A percentile compares a stretch with the other conserved stretches of the same genome.
These are phyloP conservation scores for Phialophora expanda DNA, from an alignment of 2,329 filamentous ascomycete species.

Conservation along the genomic window DNA sequence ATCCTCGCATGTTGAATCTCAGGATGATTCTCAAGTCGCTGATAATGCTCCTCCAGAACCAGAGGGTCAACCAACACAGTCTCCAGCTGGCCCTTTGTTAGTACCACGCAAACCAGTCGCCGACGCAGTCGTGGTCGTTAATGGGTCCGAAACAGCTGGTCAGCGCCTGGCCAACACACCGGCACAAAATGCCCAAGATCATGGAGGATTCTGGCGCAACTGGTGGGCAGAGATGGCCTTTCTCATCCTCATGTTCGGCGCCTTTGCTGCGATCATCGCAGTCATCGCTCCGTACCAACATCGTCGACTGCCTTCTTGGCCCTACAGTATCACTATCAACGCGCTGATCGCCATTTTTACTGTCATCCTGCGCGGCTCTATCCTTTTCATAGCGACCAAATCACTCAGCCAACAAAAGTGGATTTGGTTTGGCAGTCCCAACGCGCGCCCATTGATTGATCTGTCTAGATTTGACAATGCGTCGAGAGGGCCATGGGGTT, in stretches of 20 bases:
- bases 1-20: background rate
- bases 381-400: constrained; percentile 6
- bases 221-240: constrained; percentile 2
- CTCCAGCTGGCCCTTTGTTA: background rate
- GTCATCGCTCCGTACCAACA: constrained; percentile 6
- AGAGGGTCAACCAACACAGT: background rate
- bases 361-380: constrained; percentile 4
- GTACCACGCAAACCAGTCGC: constrained; percentile 1
- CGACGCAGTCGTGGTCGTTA: background rate
- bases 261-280: constrained; percentile 15
- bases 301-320: constrained; percentile 16
- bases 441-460: constrained; percentile 25
- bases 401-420: constrained; percentile 44
- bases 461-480: constrained; percentile 42
- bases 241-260: constrained; percentile 3
- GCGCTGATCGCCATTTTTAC: constrained; percentile 16
- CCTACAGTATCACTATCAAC: constrained; percentile 15
- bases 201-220: constrained; percentile 4
- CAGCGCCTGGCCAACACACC: background rate
- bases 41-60: background rate
- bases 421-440: constrained; percentile 32
- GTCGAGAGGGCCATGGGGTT: constrained; percentile 41
- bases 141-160: background rate
- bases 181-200: background rate
- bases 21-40: background rate